These are phyloP conservation scores for Aspergillus pseudoterreus DNA, from an alignment of 2,329 filamentous ascomycete genomes.

Conservation along the genomic window DNA sequence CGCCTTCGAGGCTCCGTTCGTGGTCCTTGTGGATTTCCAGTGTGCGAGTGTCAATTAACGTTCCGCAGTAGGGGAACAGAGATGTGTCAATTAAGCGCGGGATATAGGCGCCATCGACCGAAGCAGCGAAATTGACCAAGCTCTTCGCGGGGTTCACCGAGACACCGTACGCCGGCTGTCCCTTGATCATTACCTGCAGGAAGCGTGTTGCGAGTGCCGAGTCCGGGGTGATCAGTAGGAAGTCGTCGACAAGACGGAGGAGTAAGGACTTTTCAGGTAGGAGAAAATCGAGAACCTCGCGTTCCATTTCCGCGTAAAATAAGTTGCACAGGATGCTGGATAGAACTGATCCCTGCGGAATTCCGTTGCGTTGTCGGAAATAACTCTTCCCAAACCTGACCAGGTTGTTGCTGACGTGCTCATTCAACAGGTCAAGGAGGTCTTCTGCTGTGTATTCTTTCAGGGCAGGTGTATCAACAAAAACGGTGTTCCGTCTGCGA, in stretches of 20 bases:
- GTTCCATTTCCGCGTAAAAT: slow-evolving; percentile 88
- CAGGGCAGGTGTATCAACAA: slow-evolving; percentile 66
- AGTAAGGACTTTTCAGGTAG: slow-evolving; percentile 60
- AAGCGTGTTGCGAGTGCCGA: slow-evolving; percentile 66
- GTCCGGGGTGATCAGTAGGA: slow-evolving; percentile 77
- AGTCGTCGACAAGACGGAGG: slow-evolving; percentile 85
- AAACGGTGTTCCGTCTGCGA: slow-evolving; percentile 65
- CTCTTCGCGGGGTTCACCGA: slow-evolving; percentile 73
- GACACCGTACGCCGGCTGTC: slow-evolving; percentile 76
- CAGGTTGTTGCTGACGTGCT: slow-evolving; percentile 81
- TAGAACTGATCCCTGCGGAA: slow-evolving; percentile 87
- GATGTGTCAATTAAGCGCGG: slow-evolving; percentile 44
- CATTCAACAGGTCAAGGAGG: slow-evolving; percentile 66
- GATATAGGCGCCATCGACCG: slow-evolving; percentile 52
- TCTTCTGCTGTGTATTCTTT: slow-evolving; percentile 54
- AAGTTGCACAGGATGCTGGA: slow-evolving; percentile 89
- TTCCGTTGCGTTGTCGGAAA: slow-evolving; percentile 82
- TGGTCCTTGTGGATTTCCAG: slow-evolving; percentile 71
- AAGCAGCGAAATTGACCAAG: slow-evolving; percentile 74
- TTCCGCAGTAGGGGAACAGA: slow-evolving; percentile 84
- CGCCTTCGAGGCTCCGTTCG: slow-evolving; percentile 44
- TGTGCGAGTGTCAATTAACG: slow-evolving; percentile 68
- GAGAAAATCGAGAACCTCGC: slow-evolving; percentile 65
- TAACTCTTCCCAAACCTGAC: slow-evolving; percentile 85
- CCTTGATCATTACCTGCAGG: slow-evolving; percentile 73